A percentile compares a stretch with the other conserved stretches of the same genome.
Evolutionary conservation across 2,329 filamentous ascomycete genomes (phyloP).

Genomic region (Monosporascus cannonballus): DNA sequence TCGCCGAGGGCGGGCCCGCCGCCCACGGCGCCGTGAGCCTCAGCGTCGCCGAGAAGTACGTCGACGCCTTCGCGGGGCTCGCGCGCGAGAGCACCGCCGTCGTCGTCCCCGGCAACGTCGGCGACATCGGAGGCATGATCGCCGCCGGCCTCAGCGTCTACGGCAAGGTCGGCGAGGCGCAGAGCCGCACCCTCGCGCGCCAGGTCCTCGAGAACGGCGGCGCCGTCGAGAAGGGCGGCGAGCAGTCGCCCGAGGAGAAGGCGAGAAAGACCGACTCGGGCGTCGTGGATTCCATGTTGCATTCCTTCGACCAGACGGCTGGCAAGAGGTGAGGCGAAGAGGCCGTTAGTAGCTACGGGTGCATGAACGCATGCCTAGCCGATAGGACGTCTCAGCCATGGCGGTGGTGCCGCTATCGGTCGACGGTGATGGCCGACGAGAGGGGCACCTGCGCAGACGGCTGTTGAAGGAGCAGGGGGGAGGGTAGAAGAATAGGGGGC

Average conservation of each 20-base stretch:
- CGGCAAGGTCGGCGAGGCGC: constrained; percentile 80
- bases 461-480: too few species aligned
- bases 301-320: constrained; percentile 26
- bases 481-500: too few species aligned
- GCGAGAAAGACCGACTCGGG: constrained; percentile 11
- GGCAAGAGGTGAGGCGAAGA: constrained; percentile 13
- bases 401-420: too few species aligned
- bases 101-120: constrained; percentile 93
- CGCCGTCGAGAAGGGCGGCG: constrained; percentile 10
- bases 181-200: constrained; percentile 61
- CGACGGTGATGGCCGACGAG: too few species aligned
- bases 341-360: neutral
- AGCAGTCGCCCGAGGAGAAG: constrained; percentile 13
- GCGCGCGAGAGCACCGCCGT: constrained; percentile 94
- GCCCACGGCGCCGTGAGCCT: constrained; percentile 83
- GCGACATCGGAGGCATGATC: constrained; percentile 95
- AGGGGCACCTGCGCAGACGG: too few species aligned
- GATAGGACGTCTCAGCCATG: too few species aligned
- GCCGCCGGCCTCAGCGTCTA: constrained; percentile 93
- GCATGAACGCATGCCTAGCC: neutral
- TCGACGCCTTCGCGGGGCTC: constrained; percentile 86
- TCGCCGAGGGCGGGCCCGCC: constrained; percentile 63
- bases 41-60: constrained; percentile 93
- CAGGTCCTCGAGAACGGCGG: constrained; percentile 34
- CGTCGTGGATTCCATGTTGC: constrained; percentile 24